Percentiles rank a stretch among this genome's conserved stretches.
Conservation (phyloP, 2,329 filamentous ascomycete genomes). For the Didymosphaeria variabile region DNA sequence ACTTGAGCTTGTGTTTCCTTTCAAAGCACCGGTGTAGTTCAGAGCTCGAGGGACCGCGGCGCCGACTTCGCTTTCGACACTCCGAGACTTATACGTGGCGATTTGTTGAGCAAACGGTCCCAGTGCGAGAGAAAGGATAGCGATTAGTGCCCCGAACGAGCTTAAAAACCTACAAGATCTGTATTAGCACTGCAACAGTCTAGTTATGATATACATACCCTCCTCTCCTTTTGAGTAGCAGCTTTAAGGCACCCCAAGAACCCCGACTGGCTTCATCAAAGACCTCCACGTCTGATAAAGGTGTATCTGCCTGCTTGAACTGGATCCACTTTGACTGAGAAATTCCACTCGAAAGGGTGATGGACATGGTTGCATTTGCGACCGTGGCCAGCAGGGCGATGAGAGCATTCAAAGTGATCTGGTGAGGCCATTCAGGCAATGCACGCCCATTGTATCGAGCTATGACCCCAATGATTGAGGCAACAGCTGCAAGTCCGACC, state of each 20-base stretch:
- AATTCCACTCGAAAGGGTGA: slow-evolving; percentile 24
- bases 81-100: slow-evolving; percentile 23
- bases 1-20: slow-evolving; percentile 24
- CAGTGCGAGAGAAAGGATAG: slow-evolving; percentile 21
- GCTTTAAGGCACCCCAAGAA: slow-evolving; percentile 22
- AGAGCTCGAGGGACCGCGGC: slow-evolving; percentile 22
- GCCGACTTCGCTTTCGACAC: slow-evolving; percentile 22
- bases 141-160: slow-evolving; percentile 24
- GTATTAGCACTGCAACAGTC: slow-evolving; percentile 5
- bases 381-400: slow-evolving; percentile 25
- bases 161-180: slow-evolving; percentile 18
- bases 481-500: slow-evolving; percentile 20
- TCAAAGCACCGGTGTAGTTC: slow-evolving; percentile 21
- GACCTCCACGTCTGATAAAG: slow-evolving; percentile 23
- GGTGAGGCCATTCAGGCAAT: slow-evolving; percentile 24
- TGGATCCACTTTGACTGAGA: slow-evolving; percentile 26
- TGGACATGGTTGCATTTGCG: slow-evolving; percentile 25
- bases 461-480: slow-evolving; percentile 22
- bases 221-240: slow-evolving; percentile 19
- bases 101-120: slow-evolving; percentile 26
- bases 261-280: slow-evolving; percentile 27
- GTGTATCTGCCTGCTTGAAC: slow-evolving; percentile 18
- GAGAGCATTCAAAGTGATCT: slow-evolving; percentile 26
- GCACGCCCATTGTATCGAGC: slow-evolving; percentile 23
- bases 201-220: slow-evolving; percentile 16